These are phyloP conservation scores for Barbarea vulgaris DNA, from an alignment of 345 rosid genomes.

Conservation along the genomic window DNA sequence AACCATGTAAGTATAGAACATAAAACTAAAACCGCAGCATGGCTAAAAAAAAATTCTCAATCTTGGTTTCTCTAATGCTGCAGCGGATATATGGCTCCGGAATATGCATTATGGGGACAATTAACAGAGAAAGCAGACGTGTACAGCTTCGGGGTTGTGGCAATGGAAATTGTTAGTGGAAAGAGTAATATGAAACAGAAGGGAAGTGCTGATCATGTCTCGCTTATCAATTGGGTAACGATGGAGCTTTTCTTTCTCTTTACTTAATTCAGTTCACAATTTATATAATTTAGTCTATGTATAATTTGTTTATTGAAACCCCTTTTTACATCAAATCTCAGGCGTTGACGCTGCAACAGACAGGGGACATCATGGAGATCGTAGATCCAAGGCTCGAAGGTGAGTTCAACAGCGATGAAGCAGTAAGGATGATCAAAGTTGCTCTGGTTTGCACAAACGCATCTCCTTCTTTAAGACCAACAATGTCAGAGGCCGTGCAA, in stretches of 20 bases:
- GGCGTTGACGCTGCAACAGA: constrained; percentile 22
- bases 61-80: not conserved
- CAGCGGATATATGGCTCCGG: constrained; percentile 51
- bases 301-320: constrained; percentile 15
- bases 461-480: constrained; percentile 46
- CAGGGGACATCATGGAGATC: constrained; percentile 21
- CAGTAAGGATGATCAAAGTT: constrained; percentile 42
- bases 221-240: constrained; percentile 49
- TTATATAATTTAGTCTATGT: not conserved
- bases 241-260: not conserved
- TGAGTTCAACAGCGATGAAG: constrained; percentile 41
- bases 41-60: not conserved
- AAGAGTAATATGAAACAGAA: constrained; percentile 25
- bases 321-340: not conserved
- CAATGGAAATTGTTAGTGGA: constrained; percentile 50
- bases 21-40: not conserved
- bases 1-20: constrained; percentile 52
- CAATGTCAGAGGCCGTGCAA: constrained; percentile 42
- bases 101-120: constrained; percentile 47
- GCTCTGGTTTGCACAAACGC: constrained; percentile 48
- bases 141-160: constrained; percentile 51
- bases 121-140: constrained; percentile 52
- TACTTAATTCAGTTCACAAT: not conserved
- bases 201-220: constrained; percentile 5
- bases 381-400: constrained; percentile 40